Conservation (phyloP, 2,329 filamentous ascomycete genomes). For the Coniochaeta sp. region DNA sequence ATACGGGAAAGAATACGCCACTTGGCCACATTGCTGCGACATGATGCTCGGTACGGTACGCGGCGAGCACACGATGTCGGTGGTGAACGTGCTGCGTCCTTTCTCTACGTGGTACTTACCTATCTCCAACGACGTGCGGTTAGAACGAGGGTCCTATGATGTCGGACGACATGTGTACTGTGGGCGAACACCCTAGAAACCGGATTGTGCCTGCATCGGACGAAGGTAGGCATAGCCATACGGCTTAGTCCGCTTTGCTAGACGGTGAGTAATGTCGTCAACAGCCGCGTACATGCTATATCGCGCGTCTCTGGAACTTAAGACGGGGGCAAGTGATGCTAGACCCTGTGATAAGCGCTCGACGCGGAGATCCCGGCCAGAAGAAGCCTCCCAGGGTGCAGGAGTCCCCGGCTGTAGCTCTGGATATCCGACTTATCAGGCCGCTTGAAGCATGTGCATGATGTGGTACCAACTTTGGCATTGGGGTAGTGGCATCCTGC, state of each 20-base stretch:
- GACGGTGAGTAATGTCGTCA: neutral
- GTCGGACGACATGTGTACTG: neutral
- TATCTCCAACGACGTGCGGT: neutral
- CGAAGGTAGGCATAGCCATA: neutral
- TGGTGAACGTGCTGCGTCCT: too few species aligned
- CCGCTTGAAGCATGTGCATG: too few species aligned
- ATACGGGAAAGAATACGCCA: neutral
- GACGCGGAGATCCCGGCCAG: neutral
- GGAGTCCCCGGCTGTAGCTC: neutral
- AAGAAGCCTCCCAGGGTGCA: neutral
- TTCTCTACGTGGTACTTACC: neutral
- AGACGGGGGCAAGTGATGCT: neutral
- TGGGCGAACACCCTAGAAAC: neutral
- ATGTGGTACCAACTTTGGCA: too few species aligned
- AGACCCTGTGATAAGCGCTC: neutral
- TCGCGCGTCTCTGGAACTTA: neutral
- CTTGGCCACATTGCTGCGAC: neutral
- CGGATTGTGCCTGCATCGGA: neutral
- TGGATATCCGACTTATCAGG: neutral
- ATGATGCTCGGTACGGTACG: neutral
- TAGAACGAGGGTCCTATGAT: neutral
- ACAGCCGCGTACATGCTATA: neutral
- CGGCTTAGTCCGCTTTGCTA: neutral
- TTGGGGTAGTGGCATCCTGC: too few species aligned
- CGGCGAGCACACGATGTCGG: neutral